These are phyloP conservation scores for Trichoderma sp. DNA, from an alignment of 2,329 filamentous ascomycete species.

Conservation along the genomic window DNA sequence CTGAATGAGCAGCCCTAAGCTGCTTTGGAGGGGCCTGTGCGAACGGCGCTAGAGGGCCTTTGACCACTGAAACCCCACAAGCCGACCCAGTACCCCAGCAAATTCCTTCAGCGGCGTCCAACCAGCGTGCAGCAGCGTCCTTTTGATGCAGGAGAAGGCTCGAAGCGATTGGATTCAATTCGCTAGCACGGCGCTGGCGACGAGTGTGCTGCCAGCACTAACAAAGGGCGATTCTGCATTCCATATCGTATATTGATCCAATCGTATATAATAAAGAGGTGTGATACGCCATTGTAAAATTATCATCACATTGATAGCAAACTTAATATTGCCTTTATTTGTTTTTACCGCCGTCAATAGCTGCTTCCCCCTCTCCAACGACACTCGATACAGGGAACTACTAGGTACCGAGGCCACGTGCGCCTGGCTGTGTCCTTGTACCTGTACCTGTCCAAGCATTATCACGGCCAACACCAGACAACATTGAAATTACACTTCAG, in stretches of 20 bases:
- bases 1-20: background rate
- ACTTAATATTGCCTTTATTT: background rate
- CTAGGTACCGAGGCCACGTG: background rate
- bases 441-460: background rate
- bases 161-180: background rate
- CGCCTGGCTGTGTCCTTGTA: background rate
- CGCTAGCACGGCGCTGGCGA: background rate
- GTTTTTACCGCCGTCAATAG: background rate
- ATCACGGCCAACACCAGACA: background rate
- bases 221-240: background rate
- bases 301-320: background rate
- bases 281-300: background rate
- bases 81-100: constrained; percentile 7
- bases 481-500: background rate
- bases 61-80: background rate
- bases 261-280: background rate
- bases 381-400: background rate
- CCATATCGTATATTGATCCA: background rate
- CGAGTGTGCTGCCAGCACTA: background rate
- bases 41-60: background rate
- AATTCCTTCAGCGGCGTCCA: constrained; percentile 4
- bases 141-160: background rate
- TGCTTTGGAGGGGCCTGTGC: background rate
- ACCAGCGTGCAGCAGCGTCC: background rate
- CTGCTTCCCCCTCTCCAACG: background rate